Evolutionary conservation across 2,329 filamentous ascomycete genomes (phyloP).

Genomic region (Chrysoporthe deuterocubensis): DNA sequence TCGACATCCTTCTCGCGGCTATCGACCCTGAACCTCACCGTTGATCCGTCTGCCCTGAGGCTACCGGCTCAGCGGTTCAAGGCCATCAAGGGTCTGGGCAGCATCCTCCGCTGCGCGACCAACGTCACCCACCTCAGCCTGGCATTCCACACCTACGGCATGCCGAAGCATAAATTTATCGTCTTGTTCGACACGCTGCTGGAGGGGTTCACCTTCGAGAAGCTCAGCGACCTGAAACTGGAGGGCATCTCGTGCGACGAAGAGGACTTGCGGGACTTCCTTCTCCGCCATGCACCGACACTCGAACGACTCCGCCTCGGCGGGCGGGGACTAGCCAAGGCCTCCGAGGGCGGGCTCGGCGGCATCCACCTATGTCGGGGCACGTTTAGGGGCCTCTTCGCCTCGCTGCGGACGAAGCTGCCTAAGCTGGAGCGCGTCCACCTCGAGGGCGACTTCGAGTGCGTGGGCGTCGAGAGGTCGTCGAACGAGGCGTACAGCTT

Average conservation of each 20-base stretch:
- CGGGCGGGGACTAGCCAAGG: conserved; percentile 46
- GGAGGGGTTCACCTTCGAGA: conserved; percentile 41
- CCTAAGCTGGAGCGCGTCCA: conserved; percentile 47
- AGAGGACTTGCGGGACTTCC: conserved; percentile 47
- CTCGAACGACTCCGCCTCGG: conserved; percentile 49
- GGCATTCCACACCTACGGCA: conserved; percentile 46
- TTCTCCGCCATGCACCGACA: conserved; percentile 45
- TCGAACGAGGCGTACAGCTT: conserved; percentile 48
- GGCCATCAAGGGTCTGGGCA: conserved; percentile 49
- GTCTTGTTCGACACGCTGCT: conserved; percentile 47
- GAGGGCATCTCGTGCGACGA: conserved; percentile 50
- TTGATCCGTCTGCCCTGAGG: conserved; percentile 45
- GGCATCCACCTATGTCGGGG: conserved; percentile 51
- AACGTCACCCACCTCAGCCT: conserved; percentile 45
- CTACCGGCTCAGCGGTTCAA: conserved; percentile 44
- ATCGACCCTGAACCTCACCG: conserved; percentile 43
- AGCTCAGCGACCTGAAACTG: conserved; percentile 47
- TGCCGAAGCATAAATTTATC: conserved; percentile 45
- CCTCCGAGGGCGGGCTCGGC: conserved; percentile 45
- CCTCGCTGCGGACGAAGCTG: conserved; percentile 42
- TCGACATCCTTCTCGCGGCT: conserved; percentile 44
- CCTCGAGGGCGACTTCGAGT: conserved; percentile 51
- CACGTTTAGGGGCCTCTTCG: conserved; percentile 48
- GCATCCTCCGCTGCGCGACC: conserved; percentile 44
- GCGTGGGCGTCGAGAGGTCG: conserved; percentile 42